These are phyloP conservation scores for Peltaster fructicola DNA, from an alignment of 2,329 filamentous ascomycete genomes.

Conservation along the genomic window DNA sequence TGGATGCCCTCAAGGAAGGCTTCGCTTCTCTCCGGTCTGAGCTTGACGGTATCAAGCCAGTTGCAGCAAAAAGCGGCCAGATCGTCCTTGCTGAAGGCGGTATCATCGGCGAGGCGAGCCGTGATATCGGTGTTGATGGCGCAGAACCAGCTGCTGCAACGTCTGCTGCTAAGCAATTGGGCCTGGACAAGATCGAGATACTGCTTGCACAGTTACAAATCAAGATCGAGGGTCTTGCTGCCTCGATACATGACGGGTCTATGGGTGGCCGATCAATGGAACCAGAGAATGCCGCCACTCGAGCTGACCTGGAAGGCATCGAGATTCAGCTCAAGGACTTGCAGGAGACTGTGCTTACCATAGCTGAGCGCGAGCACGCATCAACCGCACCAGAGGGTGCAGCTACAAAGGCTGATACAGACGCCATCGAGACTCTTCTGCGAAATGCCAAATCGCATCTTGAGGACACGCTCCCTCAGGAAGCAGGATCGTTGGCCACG, in stretches of 20 bases:
- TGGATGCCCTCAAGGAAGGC: conserved; percentile 73
- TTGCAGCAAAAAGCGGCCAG: conserved; percentile 30
- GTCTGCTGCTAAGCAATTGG: conserved; percentile 36
- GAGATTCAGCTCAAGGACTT: conserved; percentile 35
- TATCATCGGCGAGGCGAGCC: conserved; percentile 24
- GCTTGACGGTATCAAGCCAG: conserved; percentile 58
- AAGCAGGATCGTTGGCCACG: conserved; percentile 51
- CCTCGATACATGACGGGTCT: conserved; percentile 30
- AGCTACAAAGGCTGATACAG: conserved; percentile 65
- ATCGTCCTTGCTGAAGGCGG: conserved; percentile 38
- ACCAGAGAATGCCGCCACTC: conserved; percentile 23
- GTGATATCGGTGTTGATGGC: conserved; percentile 27
- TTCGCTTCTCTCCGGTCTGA: conserved; percentile 59
- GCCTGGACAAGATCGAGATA: conserved; percentile 72
- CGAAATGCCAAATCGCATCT: conserved; percentile 77
- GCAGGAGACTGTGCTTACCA: conserved; percentile 39
- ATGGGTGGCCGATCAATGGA: conserved; percentile 21
- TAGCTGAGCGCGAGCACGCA: conserved; percentile 24
- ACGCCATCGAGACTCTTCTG: conserved; percentile 78
- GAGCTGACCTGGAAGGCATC: conserved; percentile 34
- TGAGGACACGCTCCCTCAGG: conserved; percentile 32
- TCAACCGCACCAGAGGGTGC: conserved; percentile 27
- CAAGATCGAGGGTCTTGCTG: conserved; percentile 66
- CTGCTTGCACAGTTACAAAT: conserved; percentile 66
- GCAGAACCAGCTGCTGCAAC: conserved; percentile 7